Base-by-base conservation (phyloP, 169 alveolate genomes). In the Plasmodium cynomolgi region DNA sequence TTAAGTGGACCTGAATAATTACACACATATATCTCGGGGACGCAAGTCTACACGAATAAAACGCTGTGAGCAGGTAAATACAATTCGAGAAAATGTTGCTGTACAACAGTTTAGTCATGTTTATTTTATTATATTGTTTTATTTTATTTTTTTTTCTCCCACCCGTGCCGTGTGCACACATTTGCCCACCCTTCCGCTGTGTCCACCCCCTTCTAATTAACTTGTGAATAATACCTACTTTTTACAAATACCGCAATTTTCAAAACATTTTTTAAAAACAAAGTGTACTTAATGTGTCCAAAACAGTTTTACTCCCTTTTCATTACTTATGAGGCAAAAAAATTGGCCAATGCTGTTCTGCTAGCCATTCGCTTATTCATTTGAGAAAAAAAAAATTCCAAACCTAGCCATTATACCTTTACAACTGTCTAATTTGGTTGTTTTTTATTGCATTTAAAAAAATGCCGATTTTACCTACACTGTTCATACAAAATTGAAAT, bases 401-500 rank as follows among this genome's bases (percentile, higher is more conserved):
- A 23, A 68, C 1, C 77, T 68, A 68, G 77, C 77, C 77, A 68
- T 68, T 4, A 68, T 68, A 68, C 2, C 37, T 6, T 80, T 26
- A 80, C 84, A 80, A 44, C 20, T 34, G 7, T 58, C 29, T 58
- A 29, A 56, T 29, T 50, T 83, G 20, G 72, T 7, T 82, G 23
- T 50, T 26, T 50, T 31, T 54, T 83, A 31, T 71, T 74, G 39
- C 29, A 31, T 7, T 56, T 56, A 54, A 58, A 83, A 82, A 83
- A 83, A 83, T 41, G 37, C 81, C 74, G 11, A 58, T 83, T 83
- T 83, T 15, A 17, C 20, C 91, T 83, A 7, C 33, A 11, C 54
- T 83, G 81, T 56, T 83, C 79, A 83, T 83, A 83, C 37, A 83
- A 39, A 17, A 54, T 29, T 83, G 91, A 62, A 29, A 31, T 54